Evolutionary conservation across 2,329 filamentous ascomycete species (phyloP).

Genomic region (Colletotrichum noveboracense): DNA sequence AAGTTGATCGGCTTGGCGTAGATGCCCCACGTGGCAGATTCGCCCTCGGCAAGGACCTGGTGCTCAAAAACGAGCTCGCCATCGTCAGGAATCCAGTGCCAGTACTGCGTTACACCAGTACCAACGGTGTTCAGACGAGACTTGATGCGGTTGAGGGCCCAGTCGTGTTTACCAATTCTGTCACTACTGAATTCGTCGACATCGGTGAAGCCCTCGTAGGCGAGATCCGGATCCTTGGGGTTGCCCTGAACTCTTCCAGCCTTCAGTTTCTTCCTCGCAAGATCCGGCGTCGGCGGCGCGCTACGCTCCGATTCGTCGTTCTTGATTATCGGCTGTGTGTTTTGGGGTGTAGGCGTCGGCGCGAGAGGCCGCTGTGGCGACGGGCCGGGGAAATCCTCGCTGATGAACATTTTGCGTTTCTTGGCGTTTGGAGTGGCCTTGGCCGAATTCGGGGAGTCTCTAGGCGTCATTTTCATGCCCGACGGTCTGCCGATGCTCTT

Average conservation of each 20-base stretch:
- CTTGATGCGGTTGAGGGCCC: constrained; percentile 58
- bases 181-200: constrained; percentile 55
- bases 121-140: constrained; percentile 51
- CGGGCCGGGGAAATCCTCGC: not conserved
- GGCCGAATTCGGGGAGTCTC: constrained; percentile 6
- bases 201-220: constrained; percentile 54
- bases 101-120: constrained; percentile 57
- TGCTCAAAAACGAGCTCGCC: constrained; percentile 52
- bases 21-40: constrained; percentile 51
- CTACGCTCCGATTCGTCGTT: not conserved
- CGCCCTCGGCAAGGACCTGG: constrained; percentile 53
- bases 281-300: constrained; percentile 1
- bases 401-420: constrained; percentile 34
- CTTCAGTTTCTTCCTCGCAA: constrained; percentile 13
- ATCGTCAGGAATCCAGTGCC: constrained; percentile 52
- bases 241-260: not conserved
- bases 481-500: constrained; percentile 64
- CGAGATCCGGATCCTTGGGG: constrained; percentile 41
- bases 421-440: constrained; percentile 30
- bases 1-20: constrained; percentile 58
- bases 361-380: not conserved
- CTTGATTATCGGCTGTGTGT: not conserved
- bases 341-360: not conserved
- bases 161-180: constrained; percentile 51
- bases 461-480: constrained; percentile 43